phyloP scores from a whole-genome alignment of 257 asterid genomes.

The Solanum bulbocastanum region DNA sequence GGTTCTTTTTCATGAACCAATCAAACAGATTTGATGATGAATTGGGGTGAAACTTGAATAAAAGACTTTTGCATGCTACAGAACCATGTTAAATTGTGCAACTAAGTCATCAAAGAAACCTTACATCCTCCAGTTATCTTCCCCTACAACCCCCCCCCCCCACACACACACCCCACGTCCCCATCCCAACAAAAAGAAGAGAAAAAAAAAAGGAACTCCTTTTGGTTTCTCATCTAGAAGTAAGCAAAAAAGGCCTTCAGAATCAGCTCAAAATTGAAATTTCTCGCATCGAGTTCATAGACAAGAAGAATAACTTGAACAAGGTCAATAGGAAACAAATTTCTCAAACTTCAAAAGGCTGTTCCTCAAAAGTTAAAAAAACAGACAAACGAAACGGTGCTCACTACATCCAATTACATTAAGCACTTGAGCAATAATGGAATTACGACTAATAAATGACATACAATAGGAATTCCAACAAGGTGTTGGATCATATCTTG shows the following conservation, averaged over 20 bases:
- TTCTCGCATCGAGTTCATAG: not conserved
- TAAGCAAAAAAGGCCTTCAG: not conserved
- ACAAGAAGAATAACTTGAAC: not conserved
- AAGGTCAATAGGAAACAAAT: not conserved
- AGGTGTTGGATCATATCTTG: not conserved
- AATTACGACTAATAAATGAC: not conserved
- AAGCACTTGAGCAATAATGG: not conserved
- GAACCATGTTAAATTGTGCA: not conserved
- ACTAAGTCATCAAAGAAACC: not conserved
- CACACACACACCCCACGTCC: not conserved
- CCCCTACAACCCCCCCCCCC: not conserved
- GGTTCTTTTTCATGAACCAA: not conserved
- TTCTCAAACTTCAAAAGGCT: not conserved
- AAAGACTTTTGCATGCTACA: not conserved
- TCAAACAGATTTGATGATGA: not conserved
- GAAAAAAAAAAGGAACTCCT: not conserved
- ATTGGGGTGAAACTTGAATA: not conserved
- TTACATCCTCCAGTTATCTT: not conserved
- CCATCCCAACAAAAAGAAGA: not conserved
- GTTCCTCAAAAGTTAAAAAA: not conserved
- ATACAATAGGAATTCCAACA: not conserved
- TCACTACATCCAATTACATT: not conserved
- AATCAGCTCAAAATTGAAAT: not conserved
- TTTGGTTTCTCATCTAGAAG: not conserved
- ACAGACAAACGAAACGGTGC: not conserved